Evolutionary conservation across 2,329 filamentous ascomycete species (phyloP).

Genomic region (Emmonsia crescens): DNA sequence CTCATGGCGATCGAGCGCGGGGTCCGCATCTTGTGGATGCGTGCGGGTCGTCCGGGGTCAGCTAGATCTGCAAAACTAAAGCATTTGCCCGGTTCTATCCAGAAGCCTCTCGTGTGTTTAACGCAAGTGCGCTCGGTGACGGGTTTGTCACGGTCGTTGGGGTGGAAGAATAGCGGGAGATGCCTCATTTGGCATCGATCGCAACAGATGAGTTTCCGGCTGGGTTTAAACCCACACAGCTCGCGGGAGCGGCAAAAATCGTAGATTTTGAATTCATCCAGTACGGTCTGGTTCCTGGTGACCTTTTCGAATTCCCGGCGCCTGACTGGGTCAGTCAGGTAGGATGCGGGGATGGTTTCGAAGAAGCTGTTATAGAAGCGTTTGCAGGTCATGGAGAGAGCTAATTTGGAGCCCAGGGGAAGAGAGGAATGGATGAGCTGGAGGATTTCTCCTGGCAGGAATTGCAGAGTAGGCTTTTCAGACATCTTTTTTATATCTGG

Average conservation of each 20-base stretch:
- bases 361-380: constrained; percentile 7
- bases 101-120: constrained; percentile 3
- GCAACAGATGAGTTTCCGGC: constrained; percentile 9
- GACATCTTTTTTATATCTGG: not conserved
- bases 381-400: constrained; percentile 4
- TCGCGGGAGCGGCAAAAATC: constrained; percentile 3
- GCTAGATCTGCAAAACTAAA: constrained; percentile 7
- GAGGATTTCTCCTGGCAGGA: constrained; percentile 10
- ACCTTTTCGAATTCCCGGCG: not conserved
- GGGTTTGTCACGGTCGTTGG: not conserved
- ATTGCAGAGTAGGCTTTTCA: not conserved
- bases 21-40: not conserved
- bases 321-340: not conserved
- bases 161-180: constrained; percentile 3
- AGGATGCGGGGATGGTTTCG: not conserved
- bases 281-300: too few relatives aligned
- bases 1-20: not conserved
- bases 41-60: not conserved
- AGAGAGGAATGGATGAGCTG: constrained; percentile 7
- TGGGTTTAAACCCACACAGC: not conserved
- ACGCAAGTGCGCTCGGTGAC: constrained; percentile 4
- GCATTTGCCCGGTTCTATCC: constrained; percentile 6
- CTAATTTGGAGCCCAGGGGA: not conserved
- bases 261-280: not conserved
- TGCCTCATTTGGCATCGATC: constrained; percentile 5